Conservation (phyloP, 352 stramenopile genomes). For the Phytophthora vignae region DNA sequence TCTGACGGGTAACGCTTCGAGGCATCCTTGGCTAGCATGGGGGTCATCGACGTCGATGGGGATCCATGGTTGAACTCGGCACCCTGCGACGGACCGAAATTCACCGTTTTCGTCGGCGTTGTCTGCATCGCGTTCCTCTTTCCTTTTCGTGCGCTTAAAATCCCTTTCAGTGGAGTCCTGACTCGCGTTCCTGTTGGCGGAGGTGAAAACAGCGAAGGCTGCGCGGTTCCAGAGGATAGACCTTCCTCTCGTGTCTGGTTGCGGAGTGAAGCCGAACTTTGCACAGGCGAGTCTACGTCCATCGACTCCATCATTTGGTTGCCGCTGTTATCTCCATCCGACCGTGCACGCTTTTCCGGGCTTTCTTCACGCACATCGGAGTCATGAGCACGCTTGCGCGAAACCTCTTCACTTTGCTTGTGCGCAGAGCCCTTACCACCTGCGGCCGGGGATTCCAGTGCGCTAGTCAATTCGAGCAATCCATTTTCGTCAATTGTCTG, state of each 20-base stretch:
- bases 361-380: constrained; percentile 16
- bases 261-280: constrained; percentile 2
- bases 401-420: constrained; percentile 14
- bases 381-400: constrained; percentile 42
- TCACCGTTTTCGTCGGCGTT: constrained; percentile 85
- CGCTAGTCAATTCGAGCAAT: constrained; percentile 48
- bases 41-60: constrained; percentile 89
- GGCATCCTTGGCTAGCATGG: constrained; percentile 70
- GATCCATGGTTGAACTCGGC: constrained; percentile 84
- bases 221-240: constrained; percentile 3
- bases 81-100: constrained; percentile 82
- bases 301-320: constrained; percentile 29
- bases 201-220: constrained; percentile 32
- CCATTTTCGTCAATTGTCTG: constrained; percentile 71
- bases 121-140: constrained; percentile 38
- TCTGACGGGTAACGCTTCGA: constrained; percentile 75
- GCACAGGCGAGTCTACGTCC: constrained; percentile 23
- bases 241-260: constrained; percentile 11
- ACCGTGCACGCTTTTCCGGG: constrained; percentile 27
- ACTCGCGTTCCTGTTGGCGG: constrained; percentile 26
- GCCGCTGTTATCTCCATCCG: not conserved
- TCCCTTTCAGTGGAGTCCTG: constrained; percentile 75
- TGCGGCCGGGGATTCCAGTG: constrained; percentile 19
- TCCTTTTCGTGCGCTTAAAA: constrained; percentile 78
- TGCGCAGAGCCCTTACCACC: constrained; percentile 6